Evolutionary conservation across 1,284 basidiomycete genomes (phyloP), one percentile per base, ranked within the genome.

Genomic region (Spongiforma sp.): DNA sequence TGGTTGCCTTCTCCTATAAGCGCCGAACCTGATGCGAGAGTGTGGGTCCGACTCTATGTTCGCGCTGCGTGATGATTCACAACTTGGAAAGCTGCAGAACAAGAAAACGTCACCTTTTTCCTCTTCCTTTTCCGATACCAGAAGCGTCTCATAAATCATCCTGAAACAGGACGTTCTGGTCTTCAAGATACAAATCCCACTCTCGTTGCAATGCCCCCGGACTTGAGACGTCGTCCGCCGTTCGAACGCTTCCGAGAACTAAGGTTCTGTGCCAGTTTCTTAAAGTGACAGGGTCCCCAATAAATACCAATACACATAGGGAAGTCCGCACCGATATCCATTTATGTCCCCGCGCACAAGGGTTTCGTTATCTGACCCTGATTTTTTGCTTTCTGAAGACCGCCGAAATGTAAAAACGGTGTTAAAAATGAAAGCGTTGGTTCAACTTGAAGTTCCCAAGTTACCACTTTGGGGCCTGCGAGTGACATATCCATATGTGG

Each of bases 1-100:
- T 93, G 87, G 75, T 97, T 98, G 32, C 94, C 97, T 64, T 93
- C 88, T 21, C 94, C 93, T 52, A 99, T 86, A 96, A 98, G 80
- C 2, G 86, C 83, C 89, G 86, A 21, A 97, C 94, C 78, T 98
- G 92, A 59, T 90, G 89, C 0, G 94, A 94, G 21, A 96, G 83
- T 2, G 83, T 80, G 24, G 91, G 89, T 33, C 83, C 81, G 30
- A 75, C 67, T 61, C 73, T 69, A 61, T 80, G 77, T 63, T 82
- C 73, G 14, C 81, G 73, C 67, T 80, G 72, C 34, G 19, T 17
- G n/a, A 61, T 24, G 30, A 48, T 60, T n/a, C n/a, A 19, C 12
- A 30, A 41, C 43, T 39, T n/a, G 24, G n/a, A 5, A 32, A 21
- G 9, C 10, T 28, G 52, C 12, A 56, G 46, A 39, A 33, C 4